These are phyloP conservation scores for Penicillium verhagenii DNA, from an alignment of 495 filamentous ascomycete genomes.

Conservation along the genomic window DNA sequence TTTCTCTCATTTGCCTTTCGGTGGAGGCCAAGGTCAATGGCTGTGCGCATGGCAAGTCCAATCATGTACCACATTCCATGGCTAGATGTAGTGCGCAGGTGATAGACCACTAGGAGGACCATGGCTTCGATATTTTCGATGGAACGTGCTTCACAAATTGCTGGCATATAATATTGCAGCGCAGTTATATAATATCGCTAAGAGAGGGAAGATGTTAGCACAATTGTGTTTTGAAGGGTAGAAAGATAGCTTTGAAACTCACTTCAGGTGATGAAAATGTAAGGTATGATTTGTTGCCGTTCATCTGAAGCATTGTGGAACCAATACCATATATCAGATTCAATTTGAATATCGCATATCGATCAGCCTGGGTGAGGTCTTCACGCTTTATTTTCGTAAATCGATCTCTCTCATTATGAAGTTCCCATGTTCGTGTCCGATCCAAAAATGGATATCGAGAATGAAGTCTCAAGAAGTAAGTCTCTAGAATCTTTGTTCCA, in stretches of 20 bases:
- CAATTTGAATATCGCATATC: conserved; percentile 51
- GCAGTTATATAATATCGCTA: conserved; percentile 50
- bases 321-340: conserved; percentile 55
- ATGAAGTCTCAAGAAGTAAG: conserved; percentile 48
- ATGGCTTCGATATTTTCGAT: conserved; percentile 57
- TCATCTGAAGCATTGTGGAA: conserved; percentile 48
- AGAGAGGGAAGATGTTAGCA: neutral
- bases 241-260: neutral
- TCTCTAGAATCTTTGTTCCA: conserved; percentile 44
- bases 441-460: conserved; percentile 52
- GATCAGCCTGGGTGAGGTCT: conserved; percentile 37
- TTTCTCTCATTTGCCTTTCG: conserved; percentile 48
- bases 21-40: conserved; percentile 53
- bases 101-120: conserved; percentile 52
- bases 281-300: conserved; percentile 40
- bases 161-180: conserved; percentile 50
- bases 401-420: conserved; percentile 45
- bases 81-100: conserved; percentile 50
- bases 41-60: conserved; percentile 54
- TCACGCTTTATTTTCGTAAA: conserved; percentile 42
- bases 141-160: conserved; percentile 49
- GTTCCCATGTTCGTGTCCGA: conserved; percentile 40
- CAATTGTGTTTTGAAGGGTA: too few species aligned
- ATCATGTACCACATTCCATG: conserved; percentile 60
- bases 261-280: conserved; percentile 46